Conservation (phyloP, 768 basidiomycete genomes). For the Imleria badia region DNA sequence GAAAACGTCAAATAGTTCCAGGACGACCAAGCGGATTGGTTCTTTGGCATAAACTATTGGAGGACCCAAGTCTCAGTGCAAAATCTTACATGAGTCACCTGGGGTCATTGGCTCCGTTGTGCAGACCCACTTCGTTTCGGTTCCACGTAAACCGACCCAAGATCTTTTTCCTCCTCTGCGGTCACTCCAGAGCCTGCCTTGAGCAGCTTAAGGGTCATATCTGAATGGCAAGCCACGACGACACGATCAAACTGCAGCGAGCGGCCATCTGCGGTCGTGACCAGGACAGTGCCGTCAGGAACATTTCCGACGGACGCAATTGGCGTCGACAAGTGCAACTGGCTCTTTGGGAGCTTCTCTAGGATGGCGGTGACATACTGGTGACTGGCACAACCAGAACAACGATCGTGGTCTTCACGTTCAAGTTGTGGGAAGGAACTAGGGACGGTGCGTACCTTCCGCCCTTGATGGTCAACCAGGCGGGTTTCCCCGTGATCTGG, state of each 20-base stretch:
- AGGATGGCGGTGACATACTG: constrained; percentile 68
- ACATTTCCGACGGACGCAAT: constrained; percentile 45
- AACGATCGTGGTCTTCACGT: neutral
- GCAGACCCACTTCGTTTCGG: constrained; percentile 64
- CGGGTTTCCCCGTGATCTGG: constrained; percentile 66
- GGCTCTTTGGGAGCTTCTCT: constrained; percentile 47
- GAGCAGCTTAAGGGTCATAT: constrained; percentile 45
- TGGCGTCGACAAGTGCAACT: constrained; percentile 60
- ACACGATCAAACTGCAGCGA: constrained; percentile 62
- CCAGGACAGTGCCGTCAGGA: constrained; percentile 31
- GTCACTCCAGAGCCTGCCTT: constrained; percentile 50
- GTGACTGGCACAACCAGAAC: constrained; percentile 38
- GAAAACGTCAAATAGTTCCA: constrained; percentile 77
- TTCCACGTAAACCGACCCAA: constrained; percentile 65
- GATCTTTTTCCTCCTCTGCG: constrained; percentile 50
- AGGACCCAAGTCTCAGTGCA: neutral
- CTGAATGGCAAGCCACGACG: constrained; percentile 72
- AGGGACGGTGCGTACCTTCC: constrained; percentile 53
- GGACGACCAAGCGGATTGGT: constrained; percentile 64
- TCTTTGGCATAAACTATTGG: constrained; percentile 63
- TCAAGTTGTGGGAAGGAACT: neutral
- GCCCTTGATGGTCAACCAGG: constrained; percentile 71
- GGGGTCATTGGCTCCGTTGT: constrained; percentile 48
- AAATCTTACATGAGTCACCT: neutral
- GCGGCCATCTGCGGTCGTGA: constrained; percentile 49